A percentile compares a stretch with the other conserved stretches of the same genome.
These are phyloP conservation scores for Chaetomium olivaceum DNA, from an alignment of 2,329 filamentous ascomycete species.

Conservation along the genomic window DNA sequence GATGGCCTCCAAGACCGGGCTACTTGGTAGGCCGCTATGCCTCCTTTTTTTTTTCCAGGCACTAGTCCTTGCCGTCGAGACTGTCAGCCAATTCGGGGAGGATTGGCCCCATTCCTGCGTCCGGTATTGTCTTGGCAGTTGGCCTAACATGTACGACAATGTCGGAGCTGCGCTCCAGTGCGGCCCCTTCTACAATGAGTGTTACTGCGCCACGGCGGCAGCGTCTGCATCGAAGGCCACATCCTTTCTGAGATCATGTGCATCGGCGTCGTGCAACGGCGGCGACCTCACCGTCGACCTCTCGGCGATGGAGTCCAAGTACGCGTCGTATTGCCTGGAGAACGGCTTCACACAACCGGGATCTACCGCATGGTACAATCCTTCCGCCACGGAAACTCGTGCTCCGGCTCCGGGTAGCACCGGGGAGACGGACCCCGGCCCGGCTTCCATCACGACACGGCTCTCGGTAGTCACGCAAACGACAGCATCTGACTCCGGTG, in stretches of 20 bases:
- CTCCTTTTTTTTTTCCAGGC: too few relatives aligned
- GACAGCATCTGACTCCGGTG: background rate
- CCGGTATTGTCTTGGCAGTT: background rate
- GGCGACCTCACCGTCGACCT: background rate
- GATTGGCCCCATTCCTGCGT: background rate
- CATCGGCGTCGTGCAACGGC: background rate
- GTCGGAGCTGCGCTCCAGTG: background rate
- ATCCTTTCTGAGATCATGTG: background rate
- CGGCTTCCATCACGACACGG: background rate
- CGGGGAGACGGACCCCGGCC: background rate
- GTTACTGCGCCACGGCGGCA: background rate
- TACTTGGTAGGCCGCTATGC: too few relatives aligned
- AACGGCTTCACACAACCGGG: background rate
- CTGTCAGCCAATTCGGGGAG: background rate
- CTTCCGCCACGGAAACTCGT: background rate
- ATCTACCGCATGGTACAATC: background rate
- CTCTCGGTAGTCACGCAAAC: background rate
- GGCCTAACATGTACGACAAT: background rate
- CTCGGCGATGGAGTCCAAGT: background rate
- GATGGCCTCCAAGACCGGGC: background rate
- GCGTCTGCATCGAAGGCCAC: background rate
- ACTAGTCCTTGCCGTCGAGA: background rate
- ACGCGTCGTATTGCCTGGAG: background rate
- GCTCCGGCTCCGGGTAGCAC: background rate
- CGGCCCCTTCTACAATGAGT: background rate